A percentile compares a stretch with the other conserved stretches of the same genome.
phyloP scores from a whole-genome alignment of 1,139 yeast species.

The Geotrichum histeridarum region DNA sequence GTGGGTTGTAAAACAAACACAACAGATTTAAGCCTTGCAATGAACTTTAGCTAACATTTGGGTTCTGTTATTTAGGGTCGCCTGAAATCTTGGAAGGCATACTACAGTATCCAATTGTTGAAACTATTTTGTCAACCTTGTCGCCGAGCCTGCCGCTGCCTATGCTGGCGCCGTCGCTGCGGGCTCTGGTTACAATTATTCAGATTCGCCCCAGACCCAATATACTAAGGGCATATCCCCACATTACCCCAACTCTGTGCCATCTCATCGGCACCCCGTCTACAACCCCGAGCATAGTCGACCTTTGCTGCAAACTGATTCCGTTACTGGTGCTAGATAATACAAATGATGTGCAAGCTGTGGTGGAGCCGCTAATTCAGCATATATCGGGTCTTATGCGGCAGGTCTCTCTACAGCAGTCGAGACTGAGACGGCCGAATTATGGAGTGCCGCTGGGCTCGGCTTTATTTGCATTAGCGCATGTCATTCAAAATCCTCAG shows the following conservation, averaged over 20 bases:
- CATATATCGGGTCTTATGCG: conserved; percentile 22
- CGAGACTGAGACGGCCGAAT: neutral
- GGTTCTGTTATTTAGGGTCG: conserved; percentile 17
- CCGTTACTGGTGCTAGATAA: conserved; percentile 27
- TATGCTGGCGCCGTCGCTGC: conserved; percentile 26
- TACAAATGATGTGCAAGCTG: conserved; percentile 17
- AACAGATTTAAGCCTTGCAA: too few species aligned
- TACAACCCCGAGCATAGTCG: conserved; percentile 23
- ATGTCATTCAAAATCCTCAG: conserved; percentile 23
- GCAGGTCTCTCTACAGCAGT: neutral
- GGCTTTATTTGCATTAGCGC: conserved; percentile 32
- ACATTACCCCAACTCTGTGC: conserved; percentile 24
- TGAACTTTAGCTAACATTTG: neutral
- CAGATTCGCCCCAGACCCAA: conserved; percentile 26
- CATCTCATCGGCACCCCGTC: conserved; percentile 22
- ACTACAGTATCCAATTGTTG: conserved; percentile 25
- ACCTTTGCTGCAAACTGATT: conserved; percentile 28
- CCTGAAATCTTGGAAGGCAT: conserved; percentile 26
- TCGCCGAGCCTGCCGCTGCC: conserved; percentile 21
- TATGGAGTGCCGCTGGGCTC: conserved; percentile 24
- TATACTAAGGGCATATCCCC: conserved; percentile 25
- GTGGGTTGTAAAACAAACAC: conserved; percentile 21
- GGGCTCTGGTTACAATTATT: conserved; percentile 28
- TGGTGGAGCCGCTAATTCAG: conserved; percentile 22
- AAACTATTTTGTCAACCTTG: conserved; percentile 22